Conservation (phyloP, 1,139 yeast species). For the Hyphopichia pseudoburtonii region DNA sequence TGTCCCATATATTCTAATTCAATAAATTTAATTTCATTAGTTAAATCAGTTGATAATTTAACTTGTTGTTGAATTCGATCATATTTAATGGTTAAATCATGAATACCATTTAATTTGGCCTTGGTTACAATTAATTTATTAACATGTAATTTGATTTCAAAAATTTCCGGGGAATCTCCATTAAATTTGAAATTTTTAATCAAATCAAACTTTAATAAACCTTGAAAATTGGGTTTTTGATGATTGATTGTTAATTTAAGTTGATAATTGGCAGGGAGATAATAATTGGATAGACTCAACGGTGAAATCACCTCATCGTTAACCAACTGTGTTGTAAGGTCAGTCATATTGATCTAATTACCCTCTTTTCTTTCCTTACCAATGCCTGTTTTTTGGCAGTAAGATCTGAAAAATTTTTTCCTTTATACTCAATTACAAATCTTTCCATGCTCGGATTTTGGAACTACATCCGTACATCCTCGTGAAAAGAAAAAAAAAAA, state of each 20-base stretch:
- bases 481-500: too few relatives aligned
- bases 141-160: slow-evolving; percentile 26
- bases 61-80: slow-evolving; percentile 41
- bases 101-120: slow-evolving; percentile 17
- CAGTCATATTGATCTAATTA: too few relatives aligned
- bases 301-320: too few relatives aligned
- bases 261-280: slow-evolving; percentile 45
- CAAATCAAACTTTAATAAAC: slow-evolving; percentile 39
- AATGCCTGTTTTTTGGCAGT: too few relatives aligned
- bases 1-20: slow-evolving; percentile 48
- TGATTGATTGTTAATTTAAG: slow-evolving; percentile 45
- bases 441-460: too few relatives aligned
- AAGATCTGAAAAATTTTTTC: too few relatives aligned
- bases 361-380: too few relatives aligned
- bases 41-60: slow-evolving; percentile 13
- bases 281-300: slow-evolving; percentile 28
- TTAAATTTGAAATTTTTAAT: slow-evolving; percentile 15
- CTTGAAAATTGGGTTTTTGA: slow-evolving; percentile 56
- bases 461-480: too few relatives aligned
- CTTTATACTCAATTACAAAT: too few relatives aligned
- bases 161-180: slow-evolving; percentile 25
- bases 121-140: slow-evolving; percentile 27
- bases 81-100: slow-evolving; percentile 25
- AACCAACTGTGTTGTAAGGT: too few relatives aligned
- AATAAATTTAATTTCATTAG: slow-evolving; percentile 1